These are phyloP conservation scores for Neocatenulostroma microsporum DNA, from an alignment of 2,329 filamentous ascomycete species.

Conservation along the genomic window DNA sequence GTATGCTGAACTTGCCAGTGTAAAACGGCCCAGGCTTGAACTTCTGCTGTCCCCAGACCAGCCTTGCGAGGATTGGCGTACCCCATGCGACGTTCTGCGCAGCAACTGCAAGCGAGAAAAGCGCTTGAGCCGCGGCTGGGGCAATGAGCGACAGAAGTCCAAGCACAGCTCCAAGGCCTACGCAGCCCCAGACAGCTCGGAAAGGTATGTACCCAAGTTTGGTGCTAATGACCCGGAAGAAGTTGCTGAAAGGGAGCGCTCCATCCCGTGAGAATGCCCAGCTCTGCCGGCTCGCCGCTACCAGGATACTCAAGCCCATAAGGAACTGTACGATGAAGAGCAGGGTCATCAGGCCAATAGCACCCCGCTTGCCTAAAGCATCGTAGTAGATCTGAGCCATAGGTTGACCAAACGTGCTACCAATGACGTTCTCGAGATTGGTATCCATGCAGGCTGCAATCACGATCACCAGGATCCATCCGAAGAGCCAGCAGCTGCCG, in stretches of 20 bases:
- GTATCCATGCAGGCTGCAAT: conserved; percentile 51
- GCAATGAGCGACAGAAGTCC: conserved; percentile 54
- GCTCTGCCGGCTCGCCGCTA: conserved; percentile 52
- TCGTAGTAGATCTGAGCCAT: conserved; percentile 57
- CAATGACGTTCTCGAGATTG: conserved; percentile 44
- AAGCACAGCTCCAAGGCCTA: conserved; percentile 44
- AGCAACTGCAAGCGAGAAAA: conserved; percentile 54
- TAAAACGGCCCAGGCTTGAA: conserved; percentile 54
- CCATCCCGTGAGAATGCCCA: conserved; percentile 59
- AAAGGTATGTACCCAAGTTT: conserved; percentile 52
- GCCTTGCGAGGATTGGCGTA: conserved; percentile 50
- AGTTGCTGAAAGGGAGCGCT: conserved; percentile 52
- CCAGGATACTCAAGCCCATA: conserved; percentile 52
- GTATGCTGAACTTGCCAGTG: conserved; percentile 46
- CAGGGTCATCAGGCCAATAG: conserved; percentile 51
- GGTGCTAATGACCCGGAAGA: conserved; percentile 50
- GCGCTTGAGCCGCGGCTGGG: conserved; percentile 48
- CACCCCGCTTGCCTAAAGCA: conserved; percentile 51
- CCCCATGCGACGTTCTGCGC: conserved; percentile 56
- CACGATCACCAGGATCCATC: conserved; percentile 51
- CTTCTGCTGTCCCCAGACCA: conserved; percentile 51
- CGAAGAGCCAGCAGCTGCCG: conserved; percentile 49
- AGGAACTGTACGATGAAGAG: conserved; percentile 56
- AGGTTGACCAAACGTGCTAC: conserved; percentile 50
- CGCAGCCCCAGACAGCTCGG: conserved; percentile 49